Evolutionary conservation across 140 eudicot species (phyloP).

Genomic region (Cichorium intybus): DNA sequence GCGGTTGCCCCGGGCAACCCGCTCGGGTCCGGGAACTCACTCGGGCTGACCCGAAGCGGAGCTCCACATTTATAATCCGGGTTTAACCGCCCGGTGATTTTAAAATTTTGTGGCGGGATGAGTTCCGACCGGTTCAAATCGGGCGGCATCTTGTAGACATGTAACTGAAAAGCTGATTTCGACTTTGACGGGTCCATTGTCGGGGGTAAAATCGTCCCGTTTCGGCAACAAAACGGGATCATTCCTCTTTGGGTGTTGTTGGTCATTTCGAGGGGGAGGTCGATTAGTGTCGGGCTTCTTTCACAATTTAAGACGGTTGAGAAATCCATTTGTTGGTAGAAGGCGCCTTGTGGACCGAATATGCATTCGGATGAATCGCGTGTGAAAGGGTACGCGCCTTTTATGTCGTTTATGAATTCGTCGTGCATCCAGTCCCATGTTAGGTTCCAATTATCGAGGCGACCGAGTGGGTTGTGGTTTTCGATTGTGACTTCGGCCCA

Average conservation of each 20-base stretch:
- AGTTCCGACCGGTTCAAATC: conserved; percentile 74
- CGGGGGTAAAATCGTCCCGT: conserved; percentile 90
- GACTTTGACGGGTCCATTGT: conserved; percentile 91
- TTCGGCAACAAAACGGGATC: conserved; percentile 87
- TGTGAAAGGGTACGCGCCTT: conserved; percentile 70
- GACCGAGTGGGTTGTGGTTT: conserved; percentile 83
- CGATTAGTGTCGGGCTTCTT: conserved; percentile 70
- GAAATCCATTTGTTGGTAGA: conserved; percentile 51
- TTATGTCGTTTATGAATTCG: conserved; percentile 70
- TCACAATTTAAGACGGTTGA: conserved; percentile 74
- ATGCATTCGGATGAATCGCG: conserved; percentile 72
- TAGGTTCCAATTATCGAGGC: conserved; percentile 88
- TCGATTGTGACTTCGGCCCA: conserved; percentile 86
- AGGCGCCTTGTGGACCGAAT: conserved; percentile 63
- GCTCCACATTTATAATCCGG: conserved; percentile 92
- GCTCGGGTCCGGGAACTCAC: conserved; percentile 51
- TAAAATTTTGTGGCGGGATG: conserved; percentile 85
- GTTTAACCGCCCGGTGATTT: conserved; percentile 71
- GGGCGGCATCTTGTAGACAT: conserved; percentile 89
- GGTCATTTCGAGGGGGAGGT: conserved; percentile 71
- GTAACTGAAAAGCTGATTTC: conserved; percentile 59
- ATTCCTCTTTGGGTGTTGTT: conserved; percentile 65
- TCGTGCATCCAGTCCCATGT: conserved; percentile 97
- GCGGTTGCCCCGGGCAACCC: conserved; percentile 50
- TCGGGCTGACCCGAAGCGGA: conserved; percentile 86